Evolutionary conservation across 2,329 filamentous ascomycete genomes (phyloP), one percentile per base, ranked within the genome.

Genomic region (Coniochaeta prunicola): DNA sequence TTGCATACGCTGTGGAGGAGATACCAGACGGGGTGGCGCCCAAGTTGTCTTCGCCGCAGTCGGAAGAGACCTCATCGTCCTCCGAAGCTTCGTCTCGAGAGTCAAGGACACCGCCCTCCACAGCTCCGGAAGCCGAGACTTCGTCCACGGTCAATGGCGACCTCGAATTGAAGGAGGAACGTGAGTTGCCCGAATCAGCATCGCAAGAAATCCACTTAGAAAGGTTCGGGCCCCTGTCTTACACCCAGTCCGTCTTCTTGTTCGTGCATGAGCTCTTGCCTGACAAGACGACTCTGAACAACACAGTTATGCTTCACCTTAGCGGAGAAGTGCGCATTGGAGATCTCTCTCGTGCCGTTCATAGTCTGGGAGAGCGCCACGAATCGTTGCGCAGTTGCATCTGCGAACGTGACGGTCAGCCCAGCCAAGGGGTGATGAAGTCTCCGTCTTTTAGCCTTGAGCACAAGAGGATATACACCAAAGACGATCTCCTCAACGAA

Each of bases 181-280:
- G 31, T 12, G 31, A 12, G 31, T 33, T 6, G 12, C 6, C 31
- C 31, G 31, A 33, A 12, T 6, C 6, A 6, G 31, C 31, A n/a
- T n/a, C n/a, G n/a, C n/a, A n/a, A n/a, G n/a, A n/a, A n/a, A n/a
- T n/a, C n/a, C n/a, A n/a, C n/a, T n/a, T 33, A 12, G 31, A 6
- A 6, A 6, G 31, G 12, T 33, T 12, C 12, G 6, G 6, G 53
- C 68, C 57, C 8, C 72, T 78, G 60, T 77, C 76, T 3, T 68
- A 69, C n/a, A 70, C 65, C 8, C 76, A 79, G 61, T 67, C 70
- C 0, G 66, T 74, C 0, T 75, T 78, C 60, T 80, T 74, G 74
- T 75, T 76, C 59, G 60, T 74, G 0, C 60, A 62, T 4, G 59
- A 65, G 7, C 67, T 65, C 3, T 28, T 76, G 2, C 60, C 74